Conservation (phyloP, 2,329 filamentous ascomycete genomes). For the Fusarium veterinarium region DNA sequence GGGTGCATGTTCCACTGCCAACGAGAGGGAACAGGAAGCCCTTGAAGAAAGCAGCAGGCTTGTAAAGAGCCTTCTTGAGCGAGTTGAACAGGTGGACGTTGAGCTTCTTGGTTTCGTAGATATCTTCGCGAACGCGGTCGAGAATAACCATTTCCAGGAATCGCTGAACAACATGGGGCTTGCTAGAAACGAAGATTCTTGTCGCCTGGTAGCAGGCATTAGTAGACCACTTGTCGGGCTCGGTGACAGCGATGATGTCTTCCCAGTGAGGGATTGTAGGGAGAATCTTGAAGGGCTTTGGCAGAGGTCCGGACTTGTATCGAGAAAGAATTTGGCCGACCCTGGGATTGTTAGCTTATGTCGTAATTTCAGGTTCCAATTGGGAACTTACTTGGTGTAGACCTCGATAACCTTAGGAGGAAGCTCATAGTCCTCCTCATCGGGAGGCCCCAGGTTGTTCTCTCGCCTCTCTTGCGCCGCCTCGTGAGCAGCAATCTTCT, state of each 20-base stretch:
- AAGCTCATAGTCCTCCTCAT: slow-evolving; percentile 88
- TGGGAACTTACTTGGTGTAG: slow-evolving; percentile 77
- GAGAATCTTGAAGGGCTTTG: slow-evolving; percentile 97
- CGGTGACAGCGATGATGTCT: slow-evolving; percentile 85
- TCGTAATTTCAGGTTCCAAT: too few relatives aligned
- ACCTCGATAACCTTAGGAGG: slow-evolving; percentile 94
- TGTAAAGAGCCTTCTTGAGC: slow-evolving; percentile 92
- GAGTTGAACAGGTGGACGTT: slow-evolving; percentile 95
- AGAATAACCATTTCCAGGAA: slow-evolving; percentile 91
- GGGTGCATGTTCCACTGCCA: slow-evolving; percentile 84
- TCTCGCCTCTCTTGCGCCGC: slow-evolving; percentile 65
- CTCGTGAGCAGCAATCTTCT: slow-evolving; percentile 94
- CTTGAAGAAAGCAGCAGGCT: slow-evolving; percentile 96
- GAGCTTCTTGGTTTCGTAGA: slow-evolving; percentile 92
- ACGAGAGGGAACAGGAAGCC: slow-evolving; percentile 93
- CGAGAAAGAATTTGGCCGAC: slow-evolving; percentile 89
- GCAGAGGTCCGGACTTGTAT: slow-evolving; percentile 95
- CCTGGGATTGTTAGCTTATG: slow-evolving; percentile 55
- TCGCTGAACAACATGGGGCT: slow-evolving; percentile 80
- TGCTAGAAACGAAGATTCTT: slow-evolving; percentile 89
- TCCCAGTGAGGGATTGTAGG: slow-evolving; percentile 93
- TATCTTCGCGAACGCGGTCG: slow-evolving; percentile 91
- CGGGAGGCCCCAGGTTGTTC: slow-evolving; percentile 63
- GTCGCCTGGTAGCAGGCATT: slow-evolving; percentile 90
- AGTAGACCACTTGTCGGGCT: slow-evolving; percentile 78